Evolutionary conservation across 805 yeast genomes (phyloP).

Genomic region (Candida parachauliodes): DNA sequence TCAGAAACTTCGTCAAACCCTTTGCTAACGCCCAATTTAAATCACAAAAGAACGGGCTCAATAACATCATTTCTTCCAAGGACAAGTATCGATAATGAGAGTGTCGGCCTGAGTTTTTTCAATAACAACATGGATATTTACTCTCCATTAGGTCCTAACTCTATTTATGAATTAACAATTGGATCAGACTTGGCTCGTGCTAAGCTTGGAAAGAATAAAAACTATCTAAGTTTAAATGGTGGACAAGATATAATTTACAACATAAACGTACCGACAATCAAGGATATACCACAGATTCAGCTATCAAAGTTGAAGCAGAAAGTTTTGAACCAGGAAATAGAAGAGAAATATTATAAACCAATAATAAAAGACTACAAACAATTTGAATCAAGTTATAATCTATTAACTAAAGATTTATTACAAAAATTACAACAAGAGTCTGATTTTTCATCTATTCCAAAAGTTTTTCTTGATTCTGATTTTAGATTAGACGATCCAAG

Average conservation of each 20-base stretch:
- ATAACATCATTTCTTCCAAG: conserved; percentile 16
- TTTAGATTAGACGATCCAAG: conserved; percentile 89
- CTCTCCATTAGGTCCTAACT: conserved; percentile 67
- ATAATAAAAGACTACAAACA: conserved; percentile 25
- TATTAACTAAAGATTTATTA: conserved; percentile 35
- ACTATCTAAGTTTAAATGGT: conserved; percentile 37
- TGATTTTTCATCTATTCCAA: conserved; percentile 47
- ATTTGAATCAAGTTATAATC: conserved; percentile 36
- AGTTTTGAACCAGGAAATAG: conserved; percentile 21
- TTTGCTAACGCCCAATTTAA: conserved; percentile 3
- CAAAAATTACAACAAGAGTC: conserved; percentile 19
- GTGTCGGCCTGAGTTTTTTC: conserved; percentile 5
- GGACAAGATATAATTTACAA: conserved; percentile 42
- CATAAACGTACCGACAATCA: conserved; percentile 64
- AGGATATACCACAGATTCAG: conserved; percentile 81
- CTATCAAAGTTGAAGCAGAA: conserved; percentile 34
- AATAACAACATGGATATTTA: conserved; percentile 21
- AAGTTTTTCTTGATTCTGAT: conserved; percentile 58
- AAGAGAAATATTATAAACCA: conserved; percentile 15
- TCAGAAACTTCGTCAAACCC: conserved; percentile 22
- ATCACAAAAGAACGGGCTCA: conserved; percentile 13
- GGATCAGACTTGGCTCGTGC: conserved; percentile 48
- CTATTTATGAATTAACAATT: conserved; percentile 72
- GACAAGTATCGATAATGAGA: conserved; percentile 30
- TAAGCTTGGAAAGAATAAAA: conserved; percentile 30